phyloP scores from a whole-genome alignment of 2,329 filamentous ascomycete species.

The Aureobasidium lini region DNA sequence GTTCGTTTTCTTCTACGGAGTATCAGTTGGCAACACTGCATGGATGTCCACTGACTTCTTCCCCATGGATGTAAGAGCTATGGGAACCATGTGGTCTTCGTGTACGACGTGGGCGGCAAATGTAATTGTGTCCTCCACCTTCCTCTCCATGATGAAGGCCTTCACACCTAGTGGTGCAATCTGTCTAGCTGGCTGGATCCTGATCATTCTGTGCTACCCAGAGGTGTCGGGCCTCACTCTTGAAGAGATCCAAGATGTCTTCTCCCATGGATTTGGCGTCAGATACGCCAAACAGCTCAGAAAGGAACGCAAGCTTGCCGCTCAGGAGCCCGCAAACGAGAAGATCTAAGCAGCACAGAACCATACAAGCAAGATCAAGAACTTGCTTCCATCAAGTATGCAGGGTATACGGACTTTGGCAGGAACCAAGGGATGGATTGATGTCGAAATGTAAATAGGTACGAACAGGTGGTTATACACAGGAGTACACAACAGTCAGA shows the following conservation, averaged over 20 bases:
- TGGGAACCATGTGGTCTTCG: slow-evolving; percentile 32
- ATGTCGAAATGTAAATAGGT: not conserved
- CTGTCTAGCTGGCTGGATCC: slow-evolving; percentile 33
- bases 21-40: slow-evolving; percentile 25
- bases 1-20: slow-evolving; percentile 29
- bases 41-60: slow-evolving; percentile 33
- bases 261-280: slow-evolving; percentile 30
- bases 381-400: not conserved
- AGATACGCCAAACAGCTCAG: slow-evolving; percentile 29
- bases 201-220: slow-evolving; percentile 33
- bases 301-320: slow-evolving; percentile 28
- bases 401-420: not conserved
- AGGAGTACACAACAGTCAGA: not conserved
- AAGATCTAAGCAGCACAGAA: not conserved
- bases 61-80: slow-evolving; percentile 30
- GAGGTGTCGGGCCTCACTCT: slow-evolving; percentile 34
- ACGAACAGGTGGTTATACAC: not conserved
- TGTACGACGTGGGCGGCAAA: slow-evolving; percentile 25
- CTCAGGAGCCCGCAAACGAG: not conserved
- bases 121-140: slow-evolving; percentile 30
- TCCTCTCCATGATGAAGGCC: slow-evolving; percentile 32
- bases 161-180: slow-evolving; percentile 32
- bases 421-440: not conserved
- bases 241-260: slow-evolving; percentile 30
- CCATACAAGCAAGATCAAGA: not conserved